Base-by-base conservation (phyloP, 2,329 filamentous ascomycete species). In the Metarhizium rileyi region DNA sequence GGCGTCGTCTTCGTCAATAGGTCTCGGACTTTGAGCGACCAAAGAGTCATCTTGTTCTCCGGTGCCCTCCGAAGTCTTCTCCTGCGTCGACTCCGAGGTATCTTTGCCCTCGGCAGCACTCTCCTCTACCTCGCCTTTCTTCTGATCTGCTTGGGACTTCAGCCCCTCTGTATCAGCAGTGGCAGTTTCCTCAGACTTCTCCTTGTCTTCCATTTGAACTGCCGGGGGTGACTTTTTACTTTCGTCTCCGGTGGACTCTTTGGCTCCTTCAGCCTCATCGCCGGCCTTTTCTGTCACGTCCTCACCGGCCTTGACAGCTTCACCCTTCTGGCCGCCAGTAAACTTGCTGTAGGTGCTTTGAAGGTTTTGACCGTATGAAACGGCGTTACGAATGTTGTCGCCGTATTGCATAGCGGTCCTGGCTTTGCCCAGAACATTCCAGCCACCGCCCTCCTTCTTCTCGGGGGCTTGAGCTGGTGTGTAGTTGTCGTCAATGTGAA, bases 401-500 rank as follows among this genome's bases (percentile, higher is more conserved):
- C 46, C 52, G 3, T 52, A 48, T 5, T 61, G 54, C 18, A 60
- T 53, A 20, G 58, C 60, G 9, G 55, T 53, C 42, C 63, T 63
- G 20, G 59, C 57, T 28, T 63, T 61, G 23, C 59, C 60, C 50
- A 61, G 55, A n/a, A 62, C 38, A 52, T 61, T 62, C 50, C 62
- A 62, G 26, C 54, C 53, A 18, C 57, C 57, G 3, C 61, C 56
- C 10, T 42, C 38, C 38, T 42, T 42, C 18, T 65, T 60, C 50
- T 69, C 55, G 12, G 44, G 51, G n/a, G 52, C 62, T 47, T 66
- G 54, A 10, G 62, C 54, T 1, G 57, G 51, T 27, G 70, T 63
- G 3, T 69, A 8, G 59, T 59, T 5, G 58, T 54, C 23, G 61
- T 67, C 25, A 69, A 66, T 35, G 65, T 66, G 55, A 50, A 75